Evolutionary conservation across 495 filamentous ascomycete genomes (phyloP).

Genomic region (Talaromyces stipitatus): DNA sequence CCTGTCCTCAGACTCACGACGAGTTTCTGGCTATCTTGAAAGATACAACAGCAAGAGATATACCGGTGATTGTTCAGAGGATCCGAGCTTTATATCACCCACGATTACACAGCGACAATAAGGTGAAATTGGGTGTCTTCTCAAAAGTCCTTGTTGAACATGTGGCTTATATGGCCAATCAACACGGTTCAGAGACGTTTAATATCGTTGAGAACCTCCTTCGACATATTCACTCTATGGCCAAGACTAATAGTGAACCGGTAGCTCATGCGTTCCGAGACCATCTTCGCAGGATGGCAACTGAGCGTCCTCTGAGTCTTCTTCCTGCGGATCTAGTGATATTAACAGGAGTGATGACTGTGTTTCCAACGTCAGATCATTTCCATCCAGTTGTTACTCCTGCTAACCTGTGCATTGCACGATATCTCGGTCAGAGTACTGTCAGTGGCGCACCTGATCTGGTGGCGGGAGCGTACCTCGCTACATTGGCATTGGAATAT

Average conservation of each 20-base stretch:
- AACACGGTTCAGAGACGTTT: slow-evolving; percentile 44
- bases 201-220: slow-evolving; percentile 57
- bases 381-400: slow-evolving; percentile 93
- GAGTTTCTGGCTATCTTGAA: slow-evolving; percentile 62
- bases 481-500: slow-evolving; percentile 70
- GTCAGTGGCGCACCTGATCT: slow-evolving; percentile 57
- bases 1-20: slow-evolving; percentile 69
- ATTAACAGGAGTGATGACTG: slow-evolving; percentile 71
- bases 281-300: slow-evolving; percentile 58
- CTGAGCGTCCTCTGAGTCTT: slow-evolving; percentile 50
- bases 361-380: slow-evolving; percentile 93
- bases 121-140: slow-evolving; percentile 70
- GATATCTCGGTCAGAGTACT: slow-evolving; percentile 72
- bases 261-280: slow-evolving; percentile 69
- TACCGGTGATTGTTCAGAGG: slow-evolving; percentile 75
- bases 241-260: slow-evolving; percentile 70
- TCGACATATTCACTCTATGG: slow-evolving; percentile 78
- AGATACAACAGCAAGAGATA: slow-evolving; percentile 48
- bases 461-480: slow-evolving; percentile 67
- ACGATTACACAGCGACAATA: slow-evolving; percentile 78
- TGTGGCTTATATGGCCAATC: slow-evolving; percentile 56
- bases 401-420: slow-evolving; percentile 68
- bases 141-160: slow-evolving; percentile 70
- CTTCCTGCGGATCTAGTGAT: slow-evolving; percentile 70
- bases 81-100: slow-evolving; percentile 86